Base-by-base conservation (phyloP, 2,329 filamentous ascomycete species). In the Fusarium euwallaceae region DNA sequence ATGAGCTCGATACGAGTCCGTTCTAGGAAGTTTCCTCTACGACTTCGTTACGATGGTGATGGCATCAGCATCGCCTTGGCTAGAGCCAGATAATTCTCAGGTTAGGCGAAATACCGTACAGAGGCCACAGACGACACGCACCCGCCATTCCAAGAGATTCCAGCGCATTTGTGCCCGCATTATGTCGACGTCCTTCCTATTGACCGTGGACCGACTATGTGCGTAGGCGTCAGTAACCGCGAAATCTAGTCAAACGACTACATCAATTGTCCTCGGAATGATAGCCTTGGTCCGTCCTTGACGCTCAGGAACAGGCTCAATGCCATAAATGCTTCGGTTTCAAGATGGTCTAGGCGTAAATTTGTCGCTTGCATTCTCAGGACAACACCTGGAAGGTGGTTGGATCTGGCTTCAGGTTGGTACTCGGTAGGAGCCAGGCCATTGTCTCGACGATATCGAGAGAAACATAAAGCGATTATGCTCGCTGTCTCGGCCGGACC, bases 241-340 rank as follows among this genome's bases (percentile, higher is more conserved):
- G 41, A 45, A 45, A 14, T 2, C 20, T 24, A 45, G 4, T 5
- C 20, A 22, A 45, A 22, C 20, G 20, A 16, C 12, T 7, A 45
- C 20, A 8, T 16, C 12, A 4, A 6, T 1, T 22, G 0, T 4
- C 20, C 12, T 45, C 41, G 20, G 81, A 39, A 80, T 76, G n/a
- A 4, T 24, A 24, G 24, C 24, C 24, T 24, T 4, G 5, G 5
- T 4, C 24, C 24, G 5, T 24, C 24, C 24, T 24, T 4, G 24
- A 4, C 24, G 5, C 24, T 5, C 32, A 17, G 34, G 2, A 24
- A 7, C 29, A 17, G n/a, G 55, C 20, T 39, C 32, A 1, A 24
- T 32, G 14, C 34, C 1, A 17, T 14, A 39, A 20, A 6, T 6
- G 1, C 5, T 37, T 36, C 12, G 53, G 55, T 11, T 39, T n/a